Evolutionary conservation across 2,329 filamentous ascomycete genomes (phyloP).

Genomic region (Pseudogymnoascus sp.): DNA sequence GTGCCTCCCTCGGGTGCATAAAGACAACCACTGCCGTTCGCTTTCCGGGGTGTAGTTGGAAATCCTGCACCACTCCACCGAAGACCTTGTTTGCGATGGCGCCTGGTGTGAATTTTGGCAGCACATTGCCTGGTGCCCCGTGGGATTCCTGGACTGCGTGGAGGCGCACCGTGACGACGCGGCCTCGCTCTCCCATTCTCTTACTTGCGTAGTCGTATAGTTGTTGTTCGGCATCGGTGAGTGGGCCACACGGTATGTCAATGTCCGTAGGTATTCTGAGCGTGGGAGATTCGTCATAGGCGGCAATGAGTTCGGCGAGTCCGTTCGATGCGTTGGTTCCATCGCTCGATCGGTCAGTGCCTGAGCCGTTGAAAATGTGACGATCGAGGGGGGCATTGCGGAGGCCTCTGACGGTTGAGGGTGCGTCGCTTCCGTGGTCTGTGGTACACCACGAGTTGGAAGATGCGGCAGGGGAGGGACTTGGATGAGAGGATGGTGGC

Average conservation of each 20-base stretch:
- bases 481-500: neutral
- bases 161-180: conserved; percentile 7
- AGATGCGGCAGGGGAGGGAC: neutral
- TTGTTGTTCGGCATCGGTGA: neutral
- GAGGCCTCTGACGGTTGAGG: neutral
- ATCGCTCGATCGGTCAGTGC: neutral
- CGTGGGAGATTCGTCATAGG: neutral
- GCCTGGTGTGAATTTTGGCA: conserved; percentile 7
- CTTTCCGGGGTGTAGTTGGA: conserved; percentile 7
- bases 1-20: conserved; percentile 4
- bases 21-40: conserved; percentile 10
- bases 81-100: conserved; percentile 6
- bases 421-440: neutral
- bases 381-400: neutral
- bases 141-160: neutral
- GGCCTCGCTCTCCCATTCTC: neutral
- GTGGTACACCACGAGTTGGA: neutral
- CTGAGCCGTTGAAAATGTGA: neutral
- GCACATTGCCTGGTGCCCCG: neutral
- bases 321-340: neutral
- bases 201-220: neutral
- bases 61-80: conserved; percentile 10
- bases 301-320: neutral
- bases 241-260: neutral
- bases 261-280: neutral